Evolutionary conservation across 116 monocot genomes (phyloP).

Genomic region (Posidonia oceanica): DNA sequence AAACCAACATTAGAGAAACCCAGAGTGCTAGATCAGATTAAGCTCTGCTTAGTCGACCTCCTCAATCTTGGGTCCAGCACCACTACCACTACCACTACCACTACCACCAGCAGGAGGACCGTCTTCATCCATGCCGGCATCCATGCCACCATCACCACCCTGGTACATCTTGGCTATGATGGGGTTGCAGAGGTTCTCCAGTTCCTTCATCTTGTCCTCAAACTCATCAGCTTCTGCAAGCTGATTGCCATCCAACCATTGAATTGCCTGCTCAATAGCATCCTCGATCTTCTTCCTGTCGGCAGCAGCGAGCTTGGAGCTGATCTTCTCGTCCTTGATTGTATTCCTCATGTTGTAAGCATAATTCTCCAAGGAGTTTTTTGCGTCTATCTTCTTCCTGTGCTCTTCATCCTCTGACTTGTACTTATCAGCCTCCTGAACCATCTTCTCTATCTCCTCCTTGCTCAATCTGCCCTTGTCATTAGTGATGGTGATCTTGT

Average conservation of each 20-base stretch:
- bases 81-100: conserved; percentile 4
- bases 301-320: conserved; percentile 16
- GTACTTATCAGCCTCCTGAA: conserved; percentile 35
- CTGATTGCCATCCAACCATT: conserved; percentile 56
- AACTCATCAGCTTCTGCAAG: conserved; percentile 50
- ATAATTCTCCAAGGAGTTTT: conserved; percentile 51
- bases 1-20: too few relatives aligned
- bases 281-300: conserved; percentile 39
- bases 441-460: conserved; percentile 54
- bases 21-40: too few relatives aligned
- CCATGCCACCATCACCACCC: conserved; percentile 15
- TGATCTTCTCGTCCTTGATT: conserved; percentile 28
- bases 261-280: conserved; percentile 38
- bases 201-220: conserved; percentile 65
- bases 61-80: conserved; percentile 42
- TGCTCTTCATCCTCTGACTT: conserved; percentile 25
- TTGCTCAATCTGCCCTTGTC: conserved; percentile 33
- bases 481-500: conserved; percentile 45
- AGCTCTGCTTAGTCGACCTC: conserved; percentile 22
- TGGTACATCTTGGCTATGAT: conserved; percentile 43
- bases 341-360: conserved; percentile 43
- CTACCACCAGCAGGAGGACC: not conserved
- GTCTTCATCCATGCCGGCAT: conserved; percentile 15
- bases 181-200: conserved; percentile 44
- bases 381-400: conserved; percentile 31